These are phyloP conservation scores for Auriscalpium orientale DNA, from an alignment of 768 basidiomycete species.

Conservation along the genomic window DNA sequence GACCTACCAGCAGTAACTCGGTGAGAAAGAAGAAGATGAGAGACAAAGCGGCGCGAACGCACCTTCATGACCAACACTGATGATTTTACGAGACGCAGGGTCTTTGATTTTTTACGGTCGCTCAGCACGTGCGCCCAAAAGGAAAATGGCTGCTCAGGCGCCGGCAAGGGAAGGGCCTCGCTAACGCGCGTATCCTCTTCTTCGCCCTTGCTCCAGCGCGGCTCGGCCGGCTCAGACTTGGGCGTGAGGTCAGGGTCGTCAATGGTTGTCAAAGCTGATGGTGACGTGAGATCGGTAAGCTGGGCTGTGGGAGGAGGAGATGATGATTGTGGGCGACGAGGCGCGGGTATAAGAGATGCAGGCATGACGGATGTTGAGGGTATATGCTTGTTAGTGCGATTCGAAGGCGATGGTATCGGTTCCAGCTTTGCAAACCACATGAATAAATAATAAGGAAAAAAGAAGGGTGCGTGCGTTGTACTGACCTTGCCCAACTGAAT, in stretches of 20 bases:
- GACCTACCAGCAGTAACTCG: background rate
- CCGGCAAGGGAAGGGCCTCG: too few relatives aligned
- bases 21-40: too few relatives aligned
- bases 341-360: slow-evolving; percentile 7
- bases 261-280: background rate
- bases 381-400: background rate
- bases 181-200: too few relatives aligned
- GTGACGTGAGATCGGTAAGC: slow-evolving; percentile 11
- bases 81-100: slow-evolving; percentile 10
- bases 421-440: background rate
- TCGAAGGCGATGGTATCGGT: background rate
- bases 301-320: background rate
- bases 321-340: background rate
- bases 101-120: too few relatives aligned
- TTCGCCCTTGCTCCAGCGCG: background rate
- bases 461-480: slow-evolving; percentile 4
- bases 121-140: too few relatives aligned
- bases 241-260: background rate
- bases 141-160: too few relatives aligned
- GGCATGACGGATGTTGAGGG: background rate
- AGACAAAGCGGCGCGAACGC: background rate
- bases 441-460: background rate
- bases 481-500: slow-evolving; percentile 69
- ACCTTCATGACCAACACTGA: slow-evolving; percentile 16
- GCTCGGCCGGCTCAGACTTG: background rate